Evolutionary conservation across 2,329 filamentous ascomycete genomes (phyloP), one percentile per base, ranked within the genome.

Genomic region (Penicillium sp.): DNA sequence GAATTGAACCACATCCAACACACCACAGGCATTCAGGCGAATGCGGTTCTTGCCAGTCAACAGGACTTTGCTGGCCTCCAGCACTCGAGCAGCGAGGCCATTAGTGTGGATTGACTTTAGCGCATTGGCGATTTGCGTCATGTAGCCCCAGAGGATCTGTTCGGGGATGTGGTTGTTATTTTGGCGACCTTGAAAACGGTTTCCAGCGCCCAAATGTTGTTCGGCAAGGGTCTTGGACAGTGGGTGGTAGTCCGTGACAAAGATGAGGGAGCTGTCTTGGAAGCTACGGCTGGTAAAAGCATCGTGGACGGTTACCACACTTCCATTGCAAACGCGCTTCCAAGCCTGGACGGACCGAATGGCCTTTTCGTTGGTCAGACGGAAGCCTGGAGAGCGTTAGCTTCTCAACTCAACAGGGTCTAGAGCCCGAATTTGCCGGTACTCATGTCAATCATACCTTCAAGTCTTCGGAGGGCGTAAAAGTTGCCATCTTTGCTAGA

Each of bases 271-370:
- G 76, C 91, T 96, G 74, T 98, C 95, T 57, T 92, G 91, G 75
- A 99, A 99, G 28, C 90, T 91, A 62, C 92, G 84, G 12, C 92
- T 96, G 0, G 95, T 99, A 71, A 99, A 99, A 0, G 91, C 92
- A 76, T 97, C 92, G 69, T 96, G 88, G 8, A 96, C 86, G 0
- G 89, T 90, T 34, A 98, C 94, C 20, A 98, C 86, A 65, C 87
- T 91, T 58, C 88, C 90, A 69, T 89, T 94, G 71, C 86, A 85
- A 51, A 99, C 86, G 59, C 90, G 87, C 71, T 93, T 94, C 95
- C 95, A 99, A 11, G 90, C 88, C 68, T 93, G 91, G 57, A 95
- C 90, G 1, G 90, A 87, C 59, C 90, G 86, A 54, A 98, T 96
- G 4, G 93, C 91, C 67, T 92, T 89, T 69, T 96, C 93, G 70